Conservation (phyloP, 2,329 filamentous ascomycete species). For the Clonostachys sp. region DNA sequence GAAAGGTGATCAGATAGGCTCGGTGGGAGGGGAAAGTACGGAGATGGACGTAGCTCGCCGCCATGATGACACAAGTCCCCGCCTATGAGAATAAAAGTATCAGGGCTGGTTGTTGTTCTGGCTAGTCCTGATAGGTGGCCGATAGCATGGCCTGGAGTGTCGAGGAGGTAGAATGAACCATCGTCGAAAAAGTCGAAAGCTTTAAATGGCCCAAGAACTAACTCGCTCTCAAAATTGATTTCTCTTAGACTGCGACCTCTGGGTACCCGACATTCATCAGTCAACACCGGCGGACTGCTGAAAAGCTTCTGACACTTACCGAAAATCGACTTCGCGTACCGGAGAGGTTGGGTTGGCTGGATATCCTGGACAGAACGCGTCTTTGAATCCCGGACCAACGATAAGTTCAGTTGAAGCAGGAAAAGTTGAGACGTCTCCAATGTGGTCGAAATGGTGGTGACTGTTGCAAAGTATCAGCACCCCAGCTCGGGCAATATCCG, state of each 20-base stretch:
- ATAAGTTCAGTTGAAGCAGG: neutral
- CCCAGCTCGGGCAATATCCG: too few relatives aligned
- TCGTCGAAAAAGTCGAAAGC: constrained; percentile 36
- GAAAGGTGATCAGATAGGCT: too few relatives aligned
- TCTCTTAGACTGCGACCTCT: too few relatives aligned
- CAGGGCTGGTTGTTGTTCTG: constrained; percentile 17
- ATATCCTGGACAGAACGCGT: neutral
- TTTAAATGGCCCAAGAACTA: neutral
- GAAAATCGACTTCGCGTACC: too few relatives aligned
- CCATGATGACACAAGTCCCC: constrained; percentile 35
- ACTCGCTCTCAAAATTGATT: too few relatives aligned
- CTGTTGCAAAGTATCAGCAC: neutral
- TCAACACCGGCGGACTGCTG: too few relatives aligned
- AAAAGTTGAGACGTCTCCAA: neutral
- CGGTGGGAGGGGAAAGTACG: too few relatives aligned
- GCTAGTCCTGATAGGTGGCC: constrained; percentile 36
- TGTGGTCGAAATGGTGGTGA: neutral
- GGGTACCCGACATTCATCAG: too few relatives aligned
- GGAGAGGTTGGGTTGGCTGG: neutral
- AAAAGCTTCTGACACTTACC: too few relatives aligned
- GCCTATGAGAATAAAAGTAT: constrained; percentile 33
- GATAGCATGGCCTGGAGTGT: constrained; percentile 31
- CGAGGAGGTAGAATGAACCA: constrained; percentile 33
- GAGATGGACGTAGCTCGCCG: constrained; percentile 24
- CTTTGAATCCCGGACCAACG: neutral